phyloP scores from a whole-genome alignment of 2,329 filamentous ascomycete genomes.

The Cadophora gregata region DNA sequence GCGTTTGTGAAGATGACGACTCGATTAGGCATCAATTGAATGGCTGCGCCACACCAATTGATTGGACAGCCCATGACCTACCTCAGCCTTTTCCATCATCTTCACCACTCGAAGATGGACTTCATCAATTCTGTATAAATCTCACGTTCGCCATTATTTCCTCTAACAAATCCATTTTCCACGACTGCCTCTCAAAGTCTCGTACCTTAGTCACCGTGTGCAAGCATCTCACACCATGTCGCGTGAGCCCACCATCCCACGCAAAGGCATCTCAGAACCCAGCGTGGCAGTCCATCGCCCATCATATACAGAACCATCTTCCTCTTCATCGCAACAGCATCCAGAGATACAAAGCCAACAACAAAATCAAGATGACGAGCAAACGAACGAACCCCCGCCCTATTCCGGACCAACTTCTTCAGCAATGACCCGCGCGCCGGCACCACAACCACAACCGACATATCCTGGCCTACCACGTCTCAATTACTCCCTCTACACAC shows the following conservation, averaged over 20 bases:
- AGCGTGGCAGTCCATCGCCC: conserved; percentile 33
- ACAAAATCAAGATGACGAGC: conserved; percentile 31
- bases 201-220: too few species aligned
- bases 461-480: conserved; percentile 39
- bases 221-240: not conserved
- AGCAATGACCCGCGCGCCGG: conserved; percentile 15
- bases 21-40: conserved; percentile 21
- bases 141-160: not conserved
- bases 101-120: conserved; percentile 14
- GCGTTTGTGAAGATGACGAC: conserved; percentile 15
- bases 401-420: conserved; percentile 38
- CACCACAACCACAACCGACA: conserved; percentile 22
- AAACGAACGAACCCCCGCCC: conserved; percentile 37
- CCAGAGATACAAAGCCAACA: conserved; percentile 9
- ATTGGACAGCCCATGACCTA: not conserved
- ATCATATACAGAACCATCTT: conserved; percentile 25
- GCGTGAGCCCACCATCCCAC: conserved; percentile 21
- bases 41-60: conserved; percentile 25
- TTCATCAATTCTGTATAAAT: not conserved
- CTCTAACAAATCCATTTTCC: not conserved
- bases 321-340: conserved; percentile 19
- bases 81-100: conserved; percentile 24
- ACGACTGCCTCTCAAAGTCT: not conserved
- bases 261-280: conserved; percentile 32
- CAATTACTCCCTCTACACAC: conserved; percentile 50